Evolutionary conservation across 169 alveolate species (phyloP).

Genomic region (Eimeria acervulina): DNA sequence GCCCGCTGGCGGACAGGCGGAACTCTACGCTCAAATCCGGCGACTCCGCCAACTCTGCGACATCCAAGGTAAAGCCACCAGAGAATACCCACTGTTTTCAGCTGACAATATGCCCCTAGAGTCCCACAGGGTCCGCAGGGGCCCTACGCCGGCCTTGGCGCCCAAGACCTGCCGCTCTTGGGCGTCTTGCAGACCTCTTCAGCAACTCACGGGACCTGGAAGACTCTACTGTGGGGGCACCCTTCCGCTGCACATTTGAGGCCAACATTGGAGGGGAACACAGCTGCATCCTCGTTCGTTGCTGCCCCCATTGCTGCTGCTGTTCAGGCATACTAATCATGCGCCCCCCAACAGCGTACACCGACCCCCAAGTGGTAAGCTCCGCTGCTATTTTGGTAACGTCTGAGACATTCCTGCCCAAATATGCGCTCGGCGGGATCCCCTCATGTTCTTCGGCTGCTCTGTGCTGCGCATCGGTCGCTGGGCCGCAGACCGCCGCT

Average conservation of each 20-base stretch:
- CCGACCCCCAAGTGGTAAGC: constrained; percentile 6
- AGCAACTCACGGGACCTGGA: background rate
- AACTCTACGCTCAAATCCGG: constrained; percentile 48
- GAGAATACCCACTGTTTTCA: background rate
- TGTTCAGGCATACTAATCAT: constrained; percentile 51
- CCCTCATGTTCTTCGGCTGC: background rate
- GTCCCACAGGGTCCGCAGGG: background rate
- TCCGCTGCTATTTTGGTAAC: background rate
- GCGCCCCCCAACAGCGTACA: background rate
- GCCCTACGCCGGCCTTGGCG: background rate
- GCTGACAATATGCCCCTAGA: background rate
- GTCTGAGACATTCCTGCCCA: background rate
- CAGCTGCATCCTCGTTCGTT: background rate
- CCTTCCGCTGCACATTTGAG: background rate
- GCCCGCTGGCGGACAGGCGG: constrained; percentile 11
- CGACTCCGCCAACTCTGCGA: constrained; percentile 33
- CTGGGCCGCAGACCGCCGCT: constrained; percentile 6
- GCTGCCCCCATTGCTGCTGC: constrained; percentile 50
- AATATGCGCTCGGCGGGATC: background rate
- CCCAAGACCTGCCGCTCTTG: background rate
- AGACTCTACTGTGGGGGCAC: background rate
- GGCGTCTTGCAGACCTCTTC: background rate
- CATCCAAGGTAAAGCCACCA: constrained; percentile 19
- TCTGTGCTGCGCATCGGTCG: background rate
- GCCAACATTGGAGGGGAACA: background rate